Conservation (phyloP, 1,284 basidiomycete species). For the Mycena citricolor region DNA sequence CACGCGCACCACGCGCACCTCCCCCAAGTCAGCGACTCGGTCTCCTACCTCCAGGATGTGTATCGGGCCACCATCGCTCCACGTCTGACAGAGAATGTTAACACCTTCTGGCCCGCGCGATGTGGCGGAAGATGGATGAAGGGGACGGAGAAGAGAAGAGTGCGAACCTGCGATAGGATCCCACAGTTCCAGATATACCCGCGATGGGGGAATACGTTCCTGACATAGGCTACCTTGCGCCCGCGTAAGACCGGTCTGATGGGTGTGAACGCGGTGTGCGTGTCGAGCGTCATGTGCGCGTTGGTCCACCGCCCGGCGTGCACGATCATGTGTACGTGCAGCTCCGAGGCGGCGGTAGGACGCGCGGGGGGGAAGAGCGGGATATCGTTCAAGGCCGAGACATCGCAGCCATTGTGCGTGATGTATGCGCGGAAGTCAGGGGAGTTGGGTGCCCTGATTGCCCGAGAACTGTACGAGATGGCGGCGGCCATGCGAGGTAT, state of each 20-base stretch:
- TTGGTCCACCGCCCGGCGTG: constrained; percentile 99
- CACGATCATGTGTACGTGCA: constrained; percentile 95
- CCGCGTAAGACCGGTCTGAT: constrained; percentile 94
- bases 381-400: constrained; percentile 94
- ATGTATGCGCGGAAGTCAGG: constrained; percentile 94
- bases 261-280: constrained; percentile 95
- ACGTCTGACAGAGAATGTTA: constrained; percentile 5
- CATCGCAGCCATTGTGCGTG: constrained; percentile 82
- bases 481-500: no score
- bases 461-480: no score
- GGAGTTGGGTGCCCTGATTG: no score
- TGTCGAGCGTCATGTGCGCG: constrained; percentile 97
- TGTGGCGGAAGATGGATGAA: no score
- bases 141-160: constrained; percentile 55
- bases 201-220: constrained; percentile 97
- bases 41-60: constrained; percentile 99
- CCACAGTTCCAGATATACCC: constrained; percentile 84
- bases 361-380: constrained; percentile 88
- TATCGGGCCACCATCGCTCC: constrained; percentile 54
- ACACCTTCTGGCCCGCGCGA: no score
- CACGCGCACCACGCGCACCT: constrained; percentile 99
- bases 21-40: constrained; percentile 94
- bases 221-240: constrained; percentile 92
- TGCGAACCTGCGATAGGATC: constrained; percentile 94
- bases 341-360: constrained; percentile 64